phyloP scores from a whole-genome alignment of 768 basidiomycete genomes.

The Panus rudis region DNA sequence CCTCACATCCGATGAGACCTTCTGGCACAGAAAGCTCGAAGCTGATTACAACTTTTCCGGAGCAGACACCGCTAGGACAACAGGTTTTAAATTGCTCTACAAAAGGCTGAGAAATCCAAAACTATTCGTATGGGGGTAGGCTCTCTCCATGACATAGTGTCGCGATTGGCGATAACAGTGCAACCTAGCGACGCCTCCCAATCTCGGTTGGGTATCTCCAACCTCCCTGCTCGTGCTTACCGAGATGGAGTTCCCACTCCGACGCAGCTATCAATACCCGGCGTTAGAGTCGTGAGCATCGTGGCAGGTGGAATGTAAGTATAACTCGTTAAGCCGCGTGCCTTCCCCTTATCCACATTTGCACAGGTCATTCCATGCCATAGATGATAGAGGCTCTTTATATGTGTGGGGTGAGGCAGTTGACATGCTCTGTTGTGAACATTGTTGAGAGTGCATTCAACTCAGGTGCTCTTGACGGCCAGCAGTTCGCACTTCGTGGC shows the following conservation, averaged over 20 bases:
- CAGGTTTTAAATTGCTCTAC: slow-evolving; percentile 79
- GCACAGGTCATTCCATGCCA: slow-evolving; percentile 76
- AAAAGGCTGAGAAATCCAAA: slow-evolving; percentile 51
- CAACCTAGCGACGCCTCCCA: slow-evolving; percentile 52
- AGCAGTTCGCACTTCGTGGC: slow-evolving; percentile 28
- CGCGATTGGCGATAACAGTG: background rate
- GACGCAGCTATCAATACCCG: slow-evolving; percentile 50
- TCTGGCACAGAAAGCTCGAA: slow-evolving; percentile 68
- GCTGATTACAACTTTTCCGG: slow-evolving; percentile 76
- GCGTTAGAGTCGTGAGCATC: slow-evolving; percentile 60
- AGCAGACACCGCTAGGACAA: slow-evolving; percentile 62
- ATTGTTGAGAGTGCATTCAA: background rate
- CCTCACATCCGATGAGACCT: slow-evolving; percentile 61
- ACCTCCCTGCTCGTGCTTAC: slow-evolving; percentile 6
- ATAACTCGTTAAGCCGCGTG: slow-evolving; percentile 1
- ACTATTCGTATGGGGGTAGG: slow-evolving; percentile 57
- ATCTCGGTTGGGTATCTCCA: slow-evolving; percentile 63
- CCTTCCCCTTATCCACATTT: background rate
- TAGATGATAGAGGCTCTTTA: slow-evolving; percentile 67
- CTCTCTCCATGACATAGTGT: background rate
- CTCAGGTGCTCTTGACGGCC: slow-evolving; percentile 57
- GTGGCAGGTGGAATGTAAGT: slow-evolving; percentile 79
- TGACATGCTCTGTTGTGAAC: slow-evolving; percentile 1
- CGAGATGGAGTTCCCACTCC: slow-evolving; percentile 51
- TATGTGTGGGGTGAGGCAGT: slow-evolving; percentile 69